phyloP scores from a whole-genome alignment of 768 basidiomycete genomes.

The Panellus pusillus region DNA sequence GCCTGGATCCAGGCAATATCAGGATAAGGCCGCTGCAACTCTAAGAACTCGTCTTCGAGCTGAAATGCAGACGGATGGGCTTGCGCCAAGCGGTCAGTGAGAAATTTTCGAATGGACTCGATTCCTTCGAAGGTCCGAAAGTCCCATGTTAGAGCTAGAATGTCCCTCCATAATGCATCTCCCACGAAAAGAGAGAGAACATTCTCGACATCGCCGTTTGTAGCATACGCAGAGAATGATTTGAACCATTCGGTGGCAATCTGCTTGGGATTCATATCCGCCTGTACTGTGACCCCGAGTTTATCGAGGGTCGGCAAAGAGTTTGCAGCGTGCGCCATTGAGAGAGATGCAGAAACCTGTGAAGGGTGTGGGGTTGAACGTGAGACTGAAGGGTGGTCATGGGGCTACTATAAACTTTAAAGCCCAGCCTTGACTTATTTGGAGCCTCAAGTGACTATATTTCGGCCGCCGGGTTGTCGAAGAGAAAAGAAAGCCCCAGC shows the following conservation, averaged over 20 bases:
- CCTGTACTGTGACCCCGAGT: slow-evolving; percentile 24
- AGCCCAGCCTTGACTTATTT: too few species aligned
- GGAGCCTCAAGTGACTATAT: too few species aligned
- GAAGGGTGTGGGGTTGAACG: too few species aligned
- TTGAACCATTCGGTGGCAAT: slow-evolving; percentile 34
- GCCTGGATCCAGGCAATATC: slow-evolving; percentile 59
- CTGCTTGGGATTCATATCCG: too few species aligned
- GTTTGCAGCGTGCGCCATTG: slow-evolving; percentile 4
- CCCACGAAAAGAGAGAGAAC: slow-evolving; percentile 24
- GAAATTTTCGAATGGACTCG: slow-evolving; percentile 37
- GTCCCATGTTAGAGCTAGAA: slow-evolving; percentile 52
- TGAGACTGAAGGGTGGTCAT: too few species aligned
- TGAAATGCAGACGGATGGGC: slow-evolving; percentile 32
- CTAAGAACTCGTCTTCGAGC: slow-evolving; percentile 30
- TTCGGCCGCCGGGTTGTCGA: too few species aligned
- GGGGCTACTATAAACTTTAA: too few species aligned
- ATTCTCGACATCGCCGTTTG: slow-evolving; percentile 16
- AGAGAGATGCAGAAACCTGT: too few species aligned
- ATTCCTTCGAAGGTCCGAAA: slow-evolving; percentile 46
- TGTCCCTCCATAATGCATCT: slow-evolving; percentile 49
- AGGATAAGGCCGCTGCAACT: slow-evolving; percentile 41
- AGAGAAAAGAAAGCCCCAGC: too few species aligned
- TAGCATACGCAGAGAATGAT: slow-evolving; percentile 19
- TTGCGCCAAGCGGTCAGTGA: slow-evolving; percentile 37
- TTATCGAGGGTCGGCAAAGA: slow-evolving; percentile 31